Conservation (phyloP, 2,329 filamentous ascomycete species). For the Sporothrix dimorphospora region DNA sequence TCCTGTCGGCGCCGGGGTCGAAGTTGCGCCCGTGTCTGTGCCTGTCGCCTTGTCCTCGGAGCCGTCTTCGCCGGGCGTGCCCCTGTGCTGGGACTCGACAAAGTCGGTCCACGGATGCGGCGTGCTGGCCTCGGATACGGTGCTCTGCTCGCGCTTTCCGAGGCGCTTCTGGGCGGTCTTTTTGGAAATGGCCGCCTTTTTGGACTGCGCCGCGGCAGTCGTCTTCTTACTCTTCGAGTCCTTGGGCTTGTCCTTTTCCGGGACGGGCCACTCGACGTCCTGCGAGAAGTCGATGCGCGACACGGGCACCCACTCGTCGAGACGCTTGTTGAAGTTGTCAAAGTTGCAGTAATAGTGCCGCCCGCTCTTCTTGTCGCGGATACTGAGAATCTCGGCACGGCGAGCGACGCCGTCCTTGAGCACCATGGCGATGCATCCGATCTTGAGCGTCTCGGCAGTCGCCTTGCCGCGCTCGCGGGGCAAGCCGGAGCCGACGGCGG, state of each 20-base stretch:
- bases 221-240: conserved; percentile 68
- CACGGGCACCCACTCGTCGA: conserved; percentile 84
- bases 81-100: conserved; percentile 50
- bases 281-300: conserved; percentile 81
- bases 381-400: conserved; percentile 95
- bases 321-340: conserved; percentile 92
- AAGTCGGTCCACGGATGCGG: conserved; percentile 59
- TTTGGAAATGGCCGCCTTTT: conserved; percentile 60
- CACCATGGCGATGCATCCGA: conserved; percentile 65
- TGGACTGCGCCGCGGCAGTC: conserved; percentile 51
- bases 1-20: conserved; percentile 23
- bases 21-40: conserved; percentile 26
- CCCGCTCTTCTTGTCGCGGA: conserved; percentile 84
- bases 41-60: conserved; percentile 49
- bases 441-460: conserved; percentile 77
- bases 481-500: conserved; percentile 59
- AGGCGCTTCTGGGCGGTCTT: conserved; percentile 57
- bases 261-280: conserved; percentile 95
- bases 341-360: conserved; percentile 96
- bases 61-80: conserved; percentile 49
- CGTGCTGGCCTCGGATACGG: conserved; percentile 55
- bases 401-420: conserved; percentile 78
- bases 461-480: conserved; percentile 75
- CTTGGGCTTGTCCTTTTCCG: conserved; percentile 82
- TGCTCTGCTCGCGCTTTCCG: conserved; percentile 59